A percentile compares a stretch with the other conserved stretches of the same genome.
These are phyloP conservation scores for Colletotrichum musae DNA, from an alignment of 2,329 filamentous ascomycete genomes.

Conservation along the genomic window DNA sequence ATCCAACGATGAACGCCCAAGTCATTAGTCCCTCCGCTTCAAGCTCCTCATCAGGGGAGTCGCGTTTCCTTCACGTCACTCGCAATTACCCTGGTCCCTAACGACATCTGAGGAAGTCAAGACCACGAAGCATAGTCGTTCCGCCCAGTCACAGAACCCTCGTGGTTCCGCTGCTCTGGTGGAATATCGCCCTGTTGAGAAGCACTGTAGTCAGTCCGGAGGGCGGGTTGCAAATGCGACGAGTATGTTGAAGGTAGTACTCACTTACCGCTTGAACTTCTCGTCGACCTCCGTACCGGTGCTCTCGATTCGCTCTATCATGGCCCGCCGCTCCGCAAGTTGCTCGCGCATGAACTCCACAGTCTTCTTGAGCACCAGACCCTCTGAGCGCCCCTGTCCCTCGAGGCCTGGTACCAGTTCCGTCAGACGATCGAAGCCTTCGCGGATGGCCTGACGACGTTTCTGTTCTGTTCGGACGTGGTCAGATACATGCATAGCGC, in stretches of 20 bases:
- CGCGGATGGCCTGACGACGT: slow-evolving; percentile 76
- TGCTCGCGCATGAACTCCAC: slow-evolving; percentile 76
- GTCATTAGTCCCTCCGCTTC: background rate
- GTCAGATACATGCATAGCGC: background rate
- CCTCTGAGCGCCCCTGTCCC: slow-evolving; percentile 88
- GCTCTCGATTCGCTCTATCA: slow-evolving; percentile 72
- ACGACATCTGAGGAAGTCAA: background rate
- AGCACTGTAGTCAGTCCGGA: background rate
- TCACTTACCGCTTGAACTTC: slow-evolving; percentile 58
- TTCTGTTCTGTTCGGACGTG: slow-evolving; percentile 56
- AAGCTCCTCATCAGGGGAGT: background rate
- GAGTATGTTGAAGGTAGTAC: background rate
- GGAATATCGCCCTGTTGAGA: background rate
- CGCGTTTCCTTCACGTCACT: background rate
- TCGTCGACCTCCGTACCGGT: slow-evolving; percentile 70
- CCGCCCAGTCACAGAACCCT: background rate
- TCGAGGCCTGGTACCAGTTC: slow-evolving; percentile 85
- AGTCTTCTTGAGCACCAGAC: slow-evolving; percentile 82
- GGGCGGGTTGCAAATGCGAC: background rate
- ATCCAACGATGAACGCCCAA: background rate
- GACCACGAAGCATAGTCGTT: background rate
- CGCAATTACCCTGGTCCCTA: background rate
- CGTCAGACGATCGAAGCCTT: slow-evolving; percentile 86
- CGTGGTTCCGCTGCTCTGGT: background rate
- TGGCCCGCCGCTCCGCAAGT: slow-evolving; percentile 69